A percentile compares a stretch with the other conserved stretches of the same genome.
phyloP scores from a whole-genome alignment of 129 eudicot genomes.

The Gnaphalium uliginosum region DNA sequence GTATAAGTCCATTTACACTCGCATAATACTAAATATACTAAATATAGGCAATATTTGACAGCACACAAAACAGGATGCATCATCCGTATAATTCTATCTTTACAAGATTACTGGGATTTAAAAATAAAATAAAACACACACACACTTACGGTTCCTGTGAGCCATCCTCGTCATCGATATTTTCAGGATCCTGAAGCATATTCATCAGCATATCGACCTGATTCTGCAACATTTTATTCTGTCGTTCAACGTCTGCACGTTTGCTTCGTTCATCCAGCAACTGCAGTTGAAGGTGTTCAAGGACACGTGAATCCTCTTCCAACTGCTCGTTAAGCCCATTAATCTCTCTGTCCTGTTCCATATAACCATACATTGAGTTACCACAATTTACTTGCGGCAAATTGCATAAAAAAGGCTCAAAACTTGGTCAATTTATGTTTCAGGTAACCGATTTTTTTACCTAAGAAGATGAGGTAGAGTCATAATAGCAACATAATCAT shows the following conservation, averaged over 20 bases:
- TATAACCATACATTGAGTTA: not conserved
- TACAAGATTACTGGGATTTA: constrained; percentile 5
- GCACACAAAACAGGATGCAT: constrained; percentile 29
- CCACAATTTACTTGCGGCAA: not conserved
- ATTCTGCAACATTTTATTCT: constrained; percentile 69
- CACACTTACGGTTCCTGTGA: constrained; percentile 45
- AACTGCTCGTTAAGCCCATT: constrained; percentile 83
- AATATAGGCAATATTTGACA: constrained; percentile 24
- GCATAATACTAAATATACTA: not conserved
- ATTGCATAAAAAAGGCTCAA: not conserved
- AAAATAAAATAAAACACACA: not conserved
- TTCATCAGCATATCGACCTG: constrained; percentile 90
- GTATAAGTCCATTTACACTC: constrained; percentile 13
- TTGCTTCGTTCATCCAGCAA: constrained; percentile 90
- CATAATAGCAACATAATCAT: not conserved
- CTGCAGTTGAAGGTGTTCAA: constrained; percentile 87
- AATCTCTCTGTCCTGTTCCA: constrained; percentile 77
- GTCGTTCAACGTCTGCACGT: constrained; percentile 79
- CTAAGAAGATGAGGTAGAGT: not conserved
- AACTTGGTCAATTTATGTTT: not conserved
- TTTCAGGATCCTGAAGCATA: constrained; percentile 77
- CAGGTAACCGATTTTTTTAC: not conserved
- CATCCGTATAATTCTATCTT: constrained; percentile 32
- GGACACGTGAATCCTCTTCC: constrained; percentile 74
- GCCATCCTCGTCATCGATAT: constrained; percentile 44